These are phyloP conservation scores for Alternaria sp. DNA, from an alignment of 2,329 filamentous ascomycete species.

Conservation along the genomic window DNA sequence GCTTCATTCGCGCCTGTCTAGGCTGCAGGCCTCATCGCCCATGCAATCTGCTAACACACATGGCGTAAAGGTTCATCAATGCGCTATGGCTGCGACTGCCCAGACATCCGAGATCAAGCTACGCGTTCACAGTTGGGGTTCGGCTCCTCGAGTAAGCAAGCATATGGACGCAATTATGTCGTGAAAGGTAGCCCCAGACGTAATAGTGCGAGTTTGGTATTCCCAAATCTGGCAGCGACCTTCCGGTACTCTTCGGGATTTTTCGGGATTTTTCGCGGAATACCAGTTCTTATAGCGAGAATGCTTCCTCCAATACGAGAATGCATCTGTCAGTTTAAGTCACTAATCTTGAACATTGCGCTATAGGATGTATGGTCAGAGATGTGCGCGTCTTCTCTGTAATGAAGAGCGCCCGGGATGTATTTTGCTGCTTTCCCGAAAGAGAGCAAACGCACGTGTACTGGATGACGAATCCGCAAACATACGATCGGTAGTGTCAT, in stretches of 20 bases:
- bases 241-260: not conserved
- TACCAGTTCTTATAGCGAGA: not conserved
- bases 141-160: not conserved
- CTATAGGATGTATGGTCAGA: not conserved
- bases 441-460: not conserved
- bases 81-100: not conserved
- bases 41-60: not conserved
- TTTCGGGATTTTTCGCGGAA: not conserved
- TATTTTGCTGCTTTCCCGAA: not conserved
- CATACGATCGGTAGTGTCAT: not conserved
- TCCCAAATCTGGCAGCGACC: not conserved
- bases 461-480: not conserved
- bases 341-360: not conserved
- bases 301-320: not conserved
- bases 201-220: not conserved
- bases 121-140: not conserved
- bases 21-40: not conserved
- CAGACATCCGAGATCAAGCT: not conserved
- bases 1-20: not conserved
- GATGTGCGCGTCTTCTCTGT: not conserved
- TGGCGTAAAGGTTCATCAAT: not conserved
- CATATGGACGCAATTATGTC: not conserved
- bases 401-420: not conserved
- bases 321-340: not conserved
- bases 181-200: not conserved